Evolutionary conservation across 2,329 filamentous ascomycete genomes (phyloP).

Genomic region (Verticillium alfalfae): DNA sequence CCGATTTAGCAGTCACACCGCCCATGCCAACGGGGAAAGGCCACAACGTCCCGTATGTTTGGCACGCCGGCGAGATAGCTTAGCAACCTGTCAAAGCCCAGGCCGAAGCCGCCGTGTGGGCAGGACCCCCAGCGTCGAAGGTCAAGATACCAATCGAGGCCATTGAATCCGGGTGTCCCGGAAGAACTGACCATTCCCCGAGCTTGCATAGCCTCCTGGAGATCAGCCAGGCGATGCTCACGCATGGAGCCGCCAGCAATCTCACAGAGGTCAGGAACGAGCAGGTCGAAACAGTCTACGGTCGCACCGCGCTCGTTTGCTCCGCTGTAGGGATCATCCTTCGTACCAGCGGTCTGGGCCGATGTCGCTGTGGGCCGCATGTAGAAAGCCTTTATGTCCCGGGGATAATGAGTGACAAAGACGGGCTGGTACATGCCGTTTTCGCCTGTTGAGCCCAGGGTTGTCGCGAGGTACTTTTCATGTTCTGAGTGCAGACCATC

Average conservation of each 20-base stretch:
- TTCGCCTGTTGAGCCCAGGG: slow-evolving; percentile 46
- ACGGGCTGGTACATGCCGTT: slow-evolving; percentile 56
- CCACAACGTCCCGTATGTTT: slow-evolving; percentile 79
- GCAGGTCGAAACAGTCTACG: slow-evolving; percentile 84
- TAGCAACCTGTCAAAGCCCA: slow-evolving; percentile 83
- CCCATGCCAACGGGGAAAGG: slow-evolving; percentile 73
- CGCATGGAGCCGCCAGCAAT: slow-evolving; percentile 85
- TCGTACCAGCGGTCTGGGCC: neutral
- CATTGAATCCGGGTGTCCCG: slow-evolving; percentile 20
- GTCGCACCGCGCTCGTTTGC: slow-evolving; percentile 38
- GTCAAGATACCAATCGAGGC: slow-evolving; percentile 81
- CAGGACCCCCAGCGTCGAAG: slow-evolving; percentile 86
- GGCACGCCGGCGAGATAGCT: slow-evolving; percentile 77
- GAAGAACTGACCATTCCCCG: slow-evolving; percentile 53
- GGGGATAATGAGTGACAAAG: slow-evolving; percentile 93
- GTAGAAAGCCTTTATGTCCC: slow-evolving; percentile 83
- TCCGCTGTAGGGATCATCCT: neutral
- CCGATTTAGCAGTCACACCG: slow-evolving; percentile 50
- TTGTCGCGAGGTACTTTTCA: slow-evolving; percentile 77
- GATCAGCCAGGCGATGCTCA: slow-evolving; percentile 66
- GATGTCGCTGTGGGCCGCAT: slow-evolving; percentile 34
- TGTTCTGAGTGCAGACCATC: slow-evolving; percentile 82
- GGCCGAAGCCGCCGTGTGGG: slow-evolving; percentile 83
- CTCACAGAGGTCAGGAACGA: slow-evolving; percentile 82
- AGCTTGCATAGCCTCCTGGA: slow-evolving; percentile 65